Evolutionary conservation across 2,329 filamentous ascomycete species (phyloP), one percentile per base, ranked within the genome.

Genomic region (Clathrospora elynae): DNA sequence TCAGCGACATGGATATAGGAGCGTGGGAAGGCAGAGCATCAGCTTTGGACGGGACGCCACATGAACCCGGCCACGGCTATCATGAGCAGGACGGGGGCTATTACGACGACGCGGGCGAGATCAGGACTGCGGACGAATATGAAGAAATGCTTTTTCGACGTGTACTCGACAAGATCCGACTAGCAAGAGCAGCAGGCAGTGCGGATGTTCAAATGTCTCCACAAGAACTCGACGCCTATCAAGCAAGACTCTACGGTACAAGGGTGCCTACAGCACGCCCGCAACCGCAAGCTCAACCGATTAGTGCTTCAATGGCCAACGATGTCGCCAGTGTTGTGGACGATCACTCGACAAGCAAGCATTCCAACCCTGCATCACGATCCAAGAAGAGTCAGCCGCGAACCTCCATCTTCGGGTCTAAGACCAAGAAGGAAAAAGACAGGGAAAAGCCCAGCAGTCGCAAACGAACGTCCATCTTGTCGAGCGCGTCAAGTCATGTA

Each of bases 221-320:
- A 61, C 83, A 87, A 39, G 91, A 96, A 69, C 76, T 96, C 57
- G 86, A 85, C 49, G 90, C 90, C 32, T 77, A 95, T 56, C 86
- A 92, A 64, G 81, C 84, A 51, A 78, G 80, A 59, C 74, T 80
- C 50, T 81, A 83, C 66, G 81, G 85, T 12, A 41, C 55, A 40
- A 57, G 51, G 42, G 52, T 55, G 50, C 52, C 59, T 51, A 51
- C 61, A 62, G 59, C 51, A 53, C 62, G 54, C 33, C 51, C 62
- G 28, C 49, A 56, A 46, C 25, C 37, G 24, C 56, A 47, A 25
- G 26, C 54, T 37, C 54, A 53, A 18, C 55, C 57, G 20, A 41
- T 30, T 24, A 59, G 45, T 36, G 55, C 62, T 39, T 60, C 65
- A 13, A 46, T 59, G 5, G 55, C 62, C 23, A 62, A 65, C 33